Evolutionary conservation across 768 basidiomycete genomes (phyloP), one percentile per base, ranked within the genome.

Genomic region (Hydnum rufescens): DNA sequence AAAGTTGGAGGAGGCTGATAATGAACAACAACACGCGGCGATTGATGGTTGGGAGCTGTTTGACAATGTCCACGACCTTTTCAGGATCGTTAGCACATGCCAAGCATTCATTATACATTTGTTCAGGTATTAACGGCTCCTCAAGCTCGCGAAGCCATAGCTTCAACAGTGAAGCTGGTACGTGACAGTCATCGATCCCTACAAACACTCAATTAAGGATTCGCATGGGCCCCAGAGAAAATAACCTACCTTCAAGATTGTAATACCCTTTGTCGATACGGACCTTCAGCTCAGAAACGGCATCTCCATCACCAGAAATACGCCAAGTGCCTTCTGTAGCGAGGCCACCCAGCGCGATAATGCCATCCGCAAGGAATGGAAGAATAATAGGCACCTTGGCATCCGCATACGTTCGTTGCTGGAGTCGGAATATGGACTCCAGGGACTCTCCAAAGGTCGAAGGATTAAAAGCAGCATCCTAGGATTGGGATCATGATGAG

Each of bases 391-490:
- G 90, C 8, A 93, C 79, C 63, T 78, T 82, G 58, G 82, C 77
- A 51, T 75, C 70, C 2, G 88, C 84, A 60, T 93, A 92, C 49
- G 81, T 86, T 39, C 84, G 76, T 60, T 80, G 78, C 65, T 95
- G 90, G 5, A 89, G 68, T 43, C 82, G 71, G 65, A 84, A 80
- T 55, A 88, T 82, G 25, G 78, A 78, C 57, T 84, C 83, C 8
- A 96, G 70, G 0, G 85, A 80, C 68, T 92, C 88, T 13, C 89
- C 88, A 60, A 95, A 96, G 1, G 84, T 89, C 1, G 87, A 90
- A 0, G 90, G 88, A 57, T 90, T 84, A 68, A 95, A 96, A 4
- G 92, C 89, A 26, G 89, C 88, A 59, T 90, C 87, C 76, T 85
- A 59, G 6, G 19, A 8, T 8, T 39, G 19, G 19, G 34, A 51